phyloP scores from a whole-genome alignment of 2,329 filamentous ascomycete species.

The Epichloe brachyelytri region DNA sequence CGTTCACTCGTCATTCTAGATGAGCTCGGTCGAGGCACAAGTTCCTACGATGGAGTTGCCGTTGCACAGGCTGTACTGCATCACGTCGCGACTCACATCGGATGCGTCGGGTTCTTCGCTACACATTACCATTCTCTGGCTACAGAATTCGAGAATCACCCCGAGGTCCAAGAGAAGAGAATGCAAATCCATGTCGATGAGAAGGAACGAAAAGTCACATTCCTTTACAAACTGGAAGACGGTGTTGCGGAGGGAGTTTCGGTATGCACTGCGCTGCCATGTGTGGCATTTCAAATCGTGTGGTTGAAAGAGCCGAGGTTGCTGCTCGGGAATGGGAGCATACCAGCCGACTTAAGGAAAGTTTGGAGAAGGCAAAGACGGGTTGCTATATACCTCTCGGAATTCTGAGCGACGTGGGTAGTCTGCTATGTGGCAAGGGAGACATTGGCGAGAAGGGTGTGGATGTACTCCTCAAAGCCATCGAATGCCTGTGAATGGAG shows the following conservation, averaged over 20 bases:
- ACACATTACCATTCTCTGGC: constrained; percentile 95
- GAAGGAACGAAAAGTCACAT: constrained; percentile 73
- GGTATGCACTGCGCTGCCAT: constrained; percentile 98
- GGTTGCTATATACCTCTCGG: constrained; percentile 76
- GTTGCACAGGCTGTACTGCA: constrained; percentile 97
- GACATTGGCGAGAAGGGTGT: constrained; percentile 39
- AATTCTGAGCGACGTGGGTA: constrained; percentile 75
- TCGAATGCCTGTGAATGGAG: constrained; percentile 37
- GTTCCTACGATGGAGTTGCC: constrained; percentile 89
- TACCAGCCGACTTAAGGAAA: constrained; percentile 80
- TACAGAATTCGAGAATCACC: constrained; percentile 78
- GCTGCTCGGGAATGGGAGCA: constrained; percentile 93
- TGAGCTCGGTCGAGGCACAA: constrained; percentile 88
- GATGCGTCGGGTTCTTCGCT: constrained; percentile 90
- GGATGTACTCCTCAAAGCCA: constrained; percentile 46
- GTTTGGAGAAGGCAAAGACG: constrained; percentile 65
- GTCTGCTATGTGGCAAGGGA: constrained; percentile 50
- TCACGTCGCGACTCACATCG: constrained; percentile 84
- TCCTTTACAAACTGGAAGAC: constrained; percentile 85
- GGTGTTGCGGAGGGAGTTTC: constrained; percentile 91
- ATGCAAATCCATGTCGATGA: constrained; percentile 96
- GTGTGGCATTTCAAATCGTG: constrained; percentile 77
- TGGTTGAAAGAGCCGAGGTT: constrained; percentile 77
- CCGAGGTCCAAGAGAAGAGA: constrained; percentile 71
- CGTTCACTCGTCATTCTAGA: constrained; percentile 93